These are phyloP conservation scores for Termitomyces heimii DNA, from an alignment of 768 basidiomycete genomes.

Conservation along the genomic window DNA sequence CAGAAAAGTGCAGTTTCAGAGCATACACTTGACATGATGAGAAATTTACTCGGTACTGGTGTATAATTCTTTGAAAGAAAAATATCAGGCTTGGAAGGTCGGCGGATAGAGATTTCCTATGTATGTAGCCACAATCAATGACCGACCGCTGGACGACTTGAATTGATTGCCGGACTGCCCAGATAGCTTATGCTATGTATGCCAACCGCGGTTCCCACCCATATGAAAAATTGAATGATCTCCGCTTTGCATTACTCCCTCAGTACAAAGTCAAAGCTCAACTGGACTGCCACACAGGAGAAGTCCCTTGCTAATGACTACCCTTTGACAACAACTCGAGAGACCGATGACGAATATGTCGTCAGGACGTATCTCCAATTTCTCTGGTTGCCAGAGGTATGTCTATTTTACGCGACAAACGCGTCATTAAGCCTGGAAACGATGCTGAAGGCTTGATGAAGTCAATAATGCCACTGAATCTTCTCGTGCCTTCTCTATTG, in stretches of 20 bases:
- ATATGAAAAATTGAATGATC: constrained; percentile 13
- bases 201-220: neutral
- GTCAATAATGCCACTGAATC: constrained; percentile 66
- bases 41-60: neutral
- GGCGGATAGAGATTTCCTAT: neutral
- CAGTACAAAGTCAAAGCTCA: constrained; percentile 12
- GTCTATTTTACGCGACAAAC: constrained; percentile 7
- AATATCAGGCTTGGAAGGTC: neutral
- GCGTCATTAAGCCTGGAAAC: neutral
- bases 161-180: neutral
- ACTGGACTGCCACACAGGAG: constrained; percentile 58
- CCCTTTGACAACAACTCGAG: constrained; percentile 42
- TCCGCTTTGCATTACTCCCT: constrained; percentile 12
- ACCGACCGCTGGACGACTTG: too few relatives aligned
- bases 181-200: neutral
- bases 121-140: neutral
- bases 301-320: constrained; percentile 49
- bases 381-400: constrained; percentile 73
- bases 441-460: constrained; percentile 18
- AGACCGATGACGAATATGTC: constrained; percentile 51
- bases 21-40: neutral
- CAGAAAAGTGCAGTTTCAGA: neutral
- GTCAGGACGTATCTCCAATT: constrained; percentile 68
- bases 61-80: neutral
- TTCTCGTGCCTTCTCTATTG: constrained; percentile 50